Conservation (phyloP, 2,329 filamentous ascomycete species). For the Colletotrichum tropicicola region DNA sequence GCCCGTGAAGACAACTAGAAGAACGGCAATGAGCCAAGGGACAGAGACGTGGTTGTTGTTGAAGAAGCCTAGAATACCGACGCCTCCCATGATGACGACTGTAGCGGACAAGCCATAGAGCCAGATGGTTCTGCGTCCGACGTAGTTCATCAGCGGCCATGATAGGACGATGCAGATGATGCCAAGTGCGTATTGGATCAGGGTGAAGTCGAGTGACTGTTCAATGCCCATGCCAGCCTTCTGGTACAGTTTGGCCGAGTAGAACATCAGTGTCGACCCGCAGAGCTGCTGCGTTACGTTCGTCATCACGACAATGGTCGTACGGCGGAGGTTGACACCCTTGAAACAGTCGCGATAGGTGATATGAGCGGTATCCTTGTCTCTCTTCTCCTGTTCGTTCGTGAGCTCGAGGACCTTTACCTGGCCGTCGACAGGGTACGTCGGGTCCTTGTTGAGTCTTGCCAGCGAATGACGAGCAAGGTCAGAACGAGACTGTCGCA, state of each 20-base stretch:
- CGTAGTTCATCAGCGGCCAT: conserved; percentile 48
- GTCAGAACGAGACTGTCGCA: conserved; percentile 40
- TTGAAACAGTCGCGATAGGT: conserved; percentile 45
- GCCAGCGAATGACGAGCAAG: conserved; percentile 40
- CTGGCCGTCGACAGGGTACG: conserved; percentile 42
- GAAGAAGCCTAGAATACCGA: conserved; percentile 42
- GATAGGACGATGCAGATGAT: conserved; percentile 53
- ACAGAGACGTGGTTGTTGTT: conserved; percentile 29
- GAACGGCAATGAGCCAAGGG: conserved; percentile 44
- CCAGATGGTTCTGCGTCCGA: conserved; percentile 54
- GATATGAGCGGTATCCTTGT: conserved; percentile 27
- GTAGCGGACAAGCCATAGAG: conserved; percentile 47
- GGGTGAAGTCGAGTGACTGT: conserved; percentile 54
- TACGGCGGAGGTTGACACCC: conserved; percentile 43
- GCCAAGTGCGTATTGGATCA: conserved; percentile 50
- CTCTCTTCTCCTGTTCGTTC: conserved; percentile 41
- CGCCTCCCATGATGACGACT: conserved; percentile 44
- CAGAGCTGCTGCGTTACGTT: conserved; percentile 63
- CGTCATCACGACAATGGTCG: conserved; percentile 53
- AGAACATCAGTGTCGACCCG: conserved; percentile 61
- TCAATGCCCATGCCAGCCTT: conserved; percentile 54
- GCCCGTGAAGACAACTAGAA: conserved; percentile 49
- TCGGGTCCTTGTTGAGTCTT: conserved; percentile 36
- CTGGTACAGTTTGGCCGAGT: conserved; percentile 60
- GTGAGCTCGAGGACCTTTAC: conserved; percentile 49